Conservation (phyloP, 257 asterid species). For the Anisodus acutangulus region DNA sequence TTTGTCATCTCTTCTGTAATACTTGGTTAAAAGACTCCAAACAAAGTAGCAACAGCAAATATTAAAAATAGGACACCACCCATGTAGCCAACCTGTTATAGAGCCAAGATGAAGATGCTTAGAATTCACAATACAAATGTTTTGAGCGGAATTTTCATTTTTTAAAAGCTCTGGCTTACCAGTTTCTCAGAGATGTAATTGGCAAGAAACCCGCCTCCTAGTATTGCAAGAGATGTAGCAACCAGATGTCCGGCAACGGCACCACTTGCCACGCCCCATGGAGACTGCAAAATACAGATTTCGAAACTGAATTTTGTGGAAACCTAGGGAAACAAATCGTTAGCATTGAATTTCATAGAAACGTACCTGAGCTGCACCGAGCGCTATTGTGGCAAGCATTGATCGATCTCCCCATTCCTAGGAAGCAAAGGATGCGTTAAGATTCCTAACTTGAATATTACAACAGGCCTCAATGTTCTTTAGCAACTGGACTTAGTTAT, state of each 20-base stretch:
- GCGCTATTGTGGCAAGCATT: conserved; percentile 97
- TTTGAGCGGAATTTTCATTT: not conserved
- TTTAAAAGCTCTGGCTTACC: conserved; percentile 49
- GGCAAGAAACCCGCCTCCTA: conserved; percentile 96
- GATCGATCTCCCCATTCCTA: conserved; percentile 99
- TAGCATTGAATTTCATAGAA: not conserved
- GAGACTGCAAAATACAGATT: conserved; percentile 57
- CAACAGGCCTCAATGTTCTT: not conserved
- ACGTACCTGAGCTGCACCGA: conserved; percentile 95
- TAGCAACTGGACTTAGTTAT: not conserved
- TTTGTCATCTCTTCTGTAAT: not conserved
- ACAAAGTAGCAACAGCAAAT: conserved; percentile 85
- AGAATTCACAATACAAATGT: not conserved
- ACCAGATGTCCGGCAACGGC: conserved; percentile 86
- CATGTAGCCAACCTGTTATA: conserved; percentile 81
- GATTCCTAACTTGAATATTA: not conserved
- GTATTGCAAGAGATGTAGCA: conserved; percentile 82
- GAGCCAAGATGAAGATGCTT: conserved; percentile 32
- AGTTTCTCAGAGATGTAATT: conserved; percentile 89
- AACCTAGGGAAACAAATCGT: not conserved
- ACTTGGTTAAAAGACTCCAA: conserved; percentile 72
- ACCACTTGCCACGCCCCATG: conserved; percentile 99
- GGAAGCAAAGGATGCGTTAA: conserved; percentile 19
- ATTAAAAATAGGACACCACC: conserved; percentile 81
- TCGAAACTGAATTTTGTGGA: not conserved